Percentiles rank a stretch among this genome's conserved stretches.
phyloP scores from a whole-genome alignment of 164 flowering plant species.

The Umbellularia californica region DNA sequence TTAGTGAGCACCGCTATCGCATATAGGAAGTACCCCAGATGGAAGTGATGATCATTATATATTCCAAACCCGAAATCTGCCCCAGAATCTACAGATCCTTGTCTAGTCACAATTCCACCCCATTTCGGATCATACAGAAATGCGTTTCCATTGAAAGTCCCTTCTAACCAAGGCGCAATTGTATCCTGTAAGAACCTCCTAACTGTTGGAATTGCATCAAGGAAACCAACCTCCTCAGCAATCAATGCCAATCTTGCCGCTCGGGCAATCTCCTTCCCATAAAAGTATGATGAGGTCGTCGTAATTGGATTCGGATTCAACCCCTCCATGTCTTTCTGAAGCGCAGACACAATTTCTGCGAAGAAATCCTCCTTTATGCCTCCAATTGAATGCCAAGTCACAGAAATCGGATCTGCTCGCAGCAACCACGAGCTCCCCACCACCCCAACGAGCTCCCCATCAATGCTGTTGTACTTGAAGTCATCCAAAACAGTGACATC shows the following conservation, averaged over 20 bases:
- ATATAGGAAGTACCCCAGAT: slow-evolving; percentile 84
- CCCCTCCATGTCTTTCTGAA: slow-evolving; percentile 52
- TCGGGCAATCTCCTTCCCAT: slow-evolving; percentile 80
- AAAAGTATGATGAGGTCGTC: slow-evolving; percentile 76
- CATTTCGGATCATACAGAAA: slow-evolving; percentile 75
- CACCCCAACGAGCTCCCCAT: slow-evolving; percentile 94
- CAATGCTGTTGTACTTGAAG: slow-evolving; percentile 73
- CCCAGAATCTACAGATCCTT: slow-evolving; percentile 61
- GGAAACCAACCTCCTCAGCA: slow-evolving; percentile 70
- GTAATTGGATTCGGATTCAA: slow-evolving; percentile 36
- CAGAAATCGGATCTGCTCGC: slow-evolving; percentile 49
- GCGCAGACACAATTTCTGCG: slow-evolving; percentile 51
- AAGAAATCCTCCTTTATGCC: slow-evolving; percentile 33
- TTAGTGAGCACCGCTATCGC: slow-evolving; percentile 81
- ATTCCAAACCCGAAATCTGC: slow-evolving; percentile 92
- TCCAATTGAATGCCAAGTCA: slow-evolving; percentile 78
- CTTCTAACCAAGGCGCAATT: slow-evolving; percentile 86
- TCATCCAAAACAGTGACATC: slow-evolving; percentile 41
- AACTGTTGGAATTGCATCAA: slow-evolving; percentile 52
- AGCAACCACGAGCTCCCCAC: slow-evolving; percentile 79
- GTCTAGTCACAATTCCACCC: slow-evolving; percentile 84
- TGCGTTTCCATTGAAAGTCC: slow-evolving; percentile 66
- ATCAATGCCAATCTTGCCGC: slow-evolving; percentile 89
- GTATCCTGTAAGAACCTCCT: slow-evolving; percentile 50
- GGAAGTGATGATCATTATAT: slow-evolving; percentile 86